Evolutionary conservation across 208 protist species (phyloP).

Genomic region (Ichthyophonus hoferi): DNA sequence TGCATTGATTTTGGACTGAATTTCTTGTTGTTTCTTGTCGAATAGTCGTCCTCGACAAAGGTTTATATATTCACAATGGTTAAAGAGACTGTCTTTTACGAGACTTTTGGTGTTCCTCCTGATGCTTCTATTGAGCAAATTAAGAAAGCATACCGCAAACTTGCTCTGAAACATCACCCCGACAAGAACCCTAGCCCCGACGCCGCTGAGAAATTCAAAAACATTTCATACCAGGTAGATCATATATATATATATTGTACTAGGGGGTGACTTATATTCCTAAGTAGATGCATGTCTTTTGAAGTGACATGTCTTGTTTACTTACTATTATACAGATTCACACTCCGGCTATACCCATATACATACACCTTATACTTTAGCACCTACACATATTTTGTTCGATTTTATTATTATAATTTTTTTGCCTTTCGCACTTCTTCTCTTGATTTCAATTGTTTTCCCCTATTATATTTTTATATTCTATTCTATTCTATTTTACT

Average conservation of each 20-base stretch:
- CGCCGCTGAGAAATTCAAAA: constrained; percentile 48
- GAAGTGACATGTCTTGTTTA: neutral
- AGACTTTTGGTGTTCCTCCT: constrained; percentile 47
- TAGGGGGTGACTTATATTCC: too few relatives aligned
- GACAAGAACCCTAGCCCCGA: constrained; percentile 47
- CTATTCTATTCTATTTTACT: too few relatives aligned
- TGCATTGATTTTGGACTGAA: too few relatives aligned
- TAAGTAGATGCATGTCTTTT: neutral
- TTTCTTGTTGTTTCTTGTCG: too few relatives aligned
- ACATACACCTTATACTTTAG: neutral
- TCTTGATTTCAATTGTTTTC: too few relatives aligned
- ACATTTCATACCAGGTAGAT: constrained; percentile 15
- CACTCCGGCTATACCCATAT: neutral
- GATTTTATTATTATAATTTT: too few relatives aligned
- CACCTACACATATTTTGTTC: too few relatives aligned
- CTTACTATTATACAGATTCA: neutral
- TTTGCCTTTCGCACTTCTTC: too few relatives aligned
- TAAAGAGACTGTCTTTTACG: constrained; percentile 49
- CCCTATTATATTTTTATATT: too few relatives aligned
- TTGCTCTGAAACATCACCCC: constrained; percentile 54
- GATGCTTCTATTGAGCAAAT: constrained; percentile 53
- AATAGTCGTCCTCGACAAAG: too few relatives aligned
- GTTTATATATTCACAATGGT: constrained; percentile 27
- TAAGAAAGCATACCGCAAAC: constrained; percentile 63
- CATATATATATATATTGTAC: too few relatives aligned